Evolutionary conservation across 1,139 yeast species (phyloP).

Genomic region (Hyphopichia burtonii): DNA sequence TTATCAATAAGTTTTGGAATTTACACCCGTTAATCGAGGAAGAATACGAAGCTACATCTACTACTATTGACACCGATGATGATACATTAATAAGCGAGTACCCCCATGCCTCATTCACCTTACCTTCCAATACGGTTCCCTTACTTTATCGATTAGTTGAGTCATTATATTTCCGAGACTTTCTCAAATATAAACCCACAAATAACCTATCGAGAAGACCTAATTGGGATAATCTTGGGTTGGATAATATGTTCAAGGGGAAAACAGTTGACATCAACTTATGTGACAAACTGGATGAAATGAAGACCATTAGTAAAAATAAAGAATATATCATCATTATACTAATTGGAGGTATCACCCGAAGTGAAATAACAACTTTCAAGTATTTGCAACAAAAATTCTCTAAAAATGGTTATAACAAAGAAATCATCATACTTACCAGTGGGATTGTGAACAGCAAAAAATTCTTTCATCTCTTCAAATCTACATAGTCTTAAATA

Average conservation of each 20-base stretch:
- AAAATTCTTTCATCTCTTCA: slow-evolving; percentile 25
- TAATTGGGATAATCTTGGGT: slow-evolving; percentile 43
- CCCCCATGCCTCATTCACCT: slow-evolving; percentile 48
- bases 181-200: slow-evolving; percentile 41
- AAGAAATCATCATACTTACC: slow-evolving; percentile 52
- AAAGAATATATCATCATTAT: slow-evolving; percentile 49
- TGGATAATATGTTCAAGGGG: slow-evolving; percentile 41
- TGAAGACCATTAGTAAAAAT: neutral
- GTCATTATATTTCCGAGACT: slow-evolving; percentile 48
- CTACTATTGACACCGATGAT: slow-evolving; percentile 7
- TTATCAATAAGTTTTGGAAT: slow-evolving; percentile 46
- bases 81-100: slow-evolving; percentile 23
- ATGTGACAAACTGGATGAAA: slow-evolving; percentile 27
- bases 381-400: slow-evolving; percentile 50
- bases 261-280: slow-evolving; percentile 35
- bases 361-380: slow-evolving; percentile 70
- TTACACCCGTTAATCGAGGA: slow-evolving; percentile 38
- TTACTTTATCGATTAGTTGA: slow-evolving; percentile 48
- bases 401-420: slow-evolving; percentile 27
- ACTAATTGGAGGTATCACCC: slow-evolving; percentile 75
- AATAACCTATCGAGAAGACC: slow-evolving; percentile 40
- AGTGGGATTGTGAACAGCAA: slow-evolving; percentile 55
- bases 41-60: no score
- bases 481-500: neutral
- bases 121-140: slow-evolving; percentile 56